Evolutionary conservation across 1,284 basidiomycete species (phyloP), one percentile per base, ranked within the genome.

Genomic region (Puccinia hordei): DNA sequence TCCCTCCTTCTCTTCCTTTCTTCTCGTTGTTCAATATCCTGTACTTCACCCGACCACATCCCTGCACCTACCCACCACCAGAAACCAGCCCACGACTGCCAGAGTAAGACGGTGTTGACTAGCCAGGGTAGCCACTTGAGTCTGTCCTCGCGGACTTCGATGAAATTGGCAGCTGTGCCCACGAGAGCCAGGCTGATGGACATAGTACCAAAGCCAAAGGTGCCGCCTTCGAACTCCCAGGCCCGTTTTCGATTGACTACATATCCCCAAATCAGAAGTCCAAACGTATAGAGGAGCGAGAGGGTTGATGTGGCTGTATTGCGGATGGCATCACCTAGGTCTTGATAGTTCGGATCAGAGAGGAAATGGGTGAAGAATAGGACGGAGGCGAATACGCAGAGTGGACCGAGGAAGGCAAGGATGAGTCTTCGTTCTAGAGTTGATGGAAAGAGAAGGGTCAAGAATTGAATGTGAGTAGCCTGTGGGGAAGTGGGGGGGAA

Each of bases 1-100:
- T 78, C 72, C 73, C 71, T 13, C 46, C 82, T 30, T 81, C 81
- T 38, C 78, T 81, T 69, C 75, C 81, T 82, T 8, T 81, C 82
- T 83, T 90, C 88, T 69, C 88, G 87, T 55, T 86, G 83, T 55
- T 91, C 84, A 73, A 90, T 88, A 78, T 92, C 90, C 82, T 90
- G 89, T 15, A 90, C 87, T 83, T 90, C 90, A 22, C 88, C 87
- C 22, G 90, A 88, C 85, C 89, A 87, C 90, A 92, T 89, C 81
- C 94, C 94, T 0, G 93, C 91, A 22, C 95, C 95, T 27, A 95
- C 94, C 94, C 94, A 98, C 94, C 94, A 95, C 94, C 94, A 95
- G 55, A 85, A 84, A 17, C 83, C 84, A 69, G 85, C 83, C 83
- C 71, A 88, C 82, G 87, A 93, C 87, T 97, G 94, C 94, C 94